Evolutionary conservation across 1,139 yeast genomes (phyloP).

Genomic region (Kurtzmaniella quercitrusa): DNA sequence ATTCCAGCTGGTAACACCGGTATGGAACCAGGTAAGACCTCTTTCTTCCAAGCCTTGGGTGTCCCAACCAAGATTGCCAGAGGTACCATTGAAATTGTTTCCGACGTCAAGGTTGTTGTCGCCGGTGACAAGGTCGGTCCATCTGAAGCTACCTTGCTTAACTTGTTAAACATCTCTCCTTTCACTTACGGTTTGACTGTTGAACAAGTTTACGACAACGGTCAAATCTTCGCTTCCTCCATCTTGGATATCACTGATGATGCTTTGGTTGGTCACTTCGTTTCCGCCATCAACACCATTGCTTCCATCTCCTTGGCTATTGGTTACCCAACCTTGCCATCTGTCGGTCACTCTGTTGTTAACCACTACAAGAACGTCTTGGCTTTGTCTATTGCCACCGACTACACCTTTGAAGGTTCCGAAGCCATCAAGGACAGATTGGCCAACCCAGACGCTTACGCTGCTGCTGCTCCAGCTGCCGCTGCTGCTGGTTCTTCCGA

Average conservation of each 20-base stretch:
- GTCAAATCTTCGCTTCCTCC: constrained; percentile 95
- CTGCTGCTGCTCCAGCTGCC: constrained; percentile 96
- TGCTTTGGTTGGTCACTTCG: constrained; percentile 89
- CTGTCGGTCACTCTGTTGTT: constrained; percentile 98
- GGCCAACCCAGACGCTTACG: constrained; percentile 81
- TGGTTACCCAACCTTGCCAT: constrained; percentile 99
- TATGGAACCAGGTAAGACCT: constrained; percentile 99
- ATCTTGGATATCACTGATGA: constrained; percentile 99
- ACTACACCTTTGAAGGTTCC: constrained; percentile 98
- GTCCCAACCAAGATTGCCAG: constrained; percentile 99
- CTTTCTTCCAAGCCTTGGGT: constrained; percentile 99
- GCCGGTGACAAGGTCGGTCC: constrained; percentile 92
- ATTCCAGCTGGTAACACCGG: constrained; percentile 99
- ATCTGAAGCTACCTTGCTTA: constrained; percentile 97
- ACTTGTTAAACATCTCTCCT: constrained; percentile 99
- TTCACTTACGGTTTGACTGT: constrained; percentile 98
- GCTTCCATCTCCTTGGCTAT: constrained; percentile 96
- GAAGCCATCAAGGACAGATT: constrained; percentile 99
- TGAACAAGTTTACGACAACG: constrained; percentile 96
- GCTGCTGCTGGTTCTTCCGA: constrained; percentile 87
- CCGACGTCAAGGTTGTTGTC: constrained; percentile 93
- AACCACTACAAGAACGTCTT: constrained; percentile 99
- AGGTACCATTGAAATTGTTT: constrained; percentile 99
- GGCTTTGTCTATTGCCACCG: constrained; percentile 97
- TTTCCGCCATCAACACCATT: constrained; percentile 87